Percentiles rank a stretch among this genome's conserved stretches.
Evolutionary conservation across 139 green algal species (phyloP).

Genomic region (Asterochloris erici): DNA sequence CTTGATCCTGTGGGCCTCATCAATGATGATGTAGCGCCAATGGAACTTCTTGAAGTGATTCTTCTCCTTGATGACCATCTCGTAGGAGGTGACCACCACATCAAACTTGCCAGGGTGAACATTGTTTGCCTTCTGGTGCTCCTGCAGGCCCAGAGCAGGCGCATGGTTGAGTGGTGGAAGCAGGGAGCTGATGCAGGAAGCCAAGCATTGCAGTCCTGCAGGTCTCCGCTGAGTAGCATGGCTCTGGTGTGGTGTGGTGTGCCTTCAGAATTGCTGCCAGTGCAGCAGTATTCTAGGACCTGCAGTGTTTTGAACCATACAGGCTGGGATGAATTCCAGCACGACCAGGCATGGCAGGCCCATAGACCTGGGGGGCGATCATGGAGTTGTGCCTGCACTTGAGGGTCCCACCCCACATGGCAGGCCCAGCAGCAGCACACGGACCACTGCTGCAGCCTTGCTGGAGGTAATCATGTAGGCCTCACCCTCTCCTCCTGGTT

Average conservation of each 20-base stretch:
- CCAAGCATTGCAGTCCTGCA: too few relatives aligned
- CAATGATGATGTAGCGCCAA: conserved; percentile 99
- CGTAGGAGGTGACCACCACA: conserved; percentile 94
- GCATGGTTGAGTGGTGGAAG: too few relatives aligned
- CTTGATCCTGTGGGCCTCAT: conserved; percentile 99
- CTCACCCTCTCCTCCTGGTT: conserved; percentile 84
- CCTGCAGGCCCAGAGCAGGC: too few relatives aligned
- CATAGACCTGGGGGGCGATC: not conserved
- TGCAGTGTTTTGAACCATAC: too few relatives aligned
- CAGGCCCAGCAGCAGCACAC: not conserved
- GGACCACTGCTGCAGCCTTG: too few relatives aligned
- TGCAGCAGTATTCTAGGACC: too few relatives aligned
- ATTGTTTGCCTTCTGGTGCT: conserved; percentile 43
- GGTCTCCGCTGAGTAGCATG: too few relatives aligned
- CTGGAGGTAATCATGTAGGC: too few relatives aligned
- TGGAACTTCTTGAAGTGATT: conserved; percentile 90
- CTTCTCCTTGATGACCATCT: conserved; percentile 99
- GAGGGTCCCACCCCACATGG: not conserved
- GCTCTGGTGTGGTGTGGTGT: too few relatives aligned
- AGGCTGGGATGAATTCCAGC: too few relatives aligned
- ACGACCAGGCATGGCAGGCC: not conserved
- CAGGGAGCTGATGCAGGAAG: too few relatives aligned
- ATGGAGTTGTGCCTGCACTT: not conserved
- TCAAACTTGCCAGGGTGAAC: conserved; percentile 84
- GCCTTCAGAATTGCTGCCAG: too few relatives aligned